Conservation (phyloP, 768 basidiomycete species). For the Mycena capillaripes region DNA sequence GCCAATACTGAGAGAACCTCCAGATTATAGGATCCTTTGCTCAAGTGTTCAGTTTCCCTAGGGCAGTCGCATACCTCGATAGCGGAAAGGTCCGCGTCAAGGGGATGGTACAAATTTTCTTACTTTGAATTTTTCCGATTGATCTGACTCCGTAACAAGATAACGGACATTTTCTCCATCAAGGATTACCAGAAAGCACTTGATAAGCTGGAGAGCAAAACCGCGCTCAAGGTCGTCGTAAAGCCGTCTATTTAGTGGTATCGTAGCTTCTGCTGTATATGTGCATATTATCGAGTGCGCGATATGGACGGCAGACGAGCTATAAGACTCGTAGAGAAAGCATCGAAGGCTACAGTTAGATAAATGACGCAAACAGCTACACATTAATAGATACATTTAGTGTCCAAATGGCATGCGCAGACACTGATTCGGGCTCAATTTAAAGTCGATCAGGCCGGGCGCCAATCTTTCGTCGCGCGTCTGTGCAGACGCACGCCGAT, state of each 20-base stretch:
- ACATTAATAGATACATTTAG: conserved; percentile 8
- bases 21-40: conserved; percentile 94
- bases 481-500: not conserved
- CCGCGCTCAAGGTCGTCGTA: conserved; percentile 66
- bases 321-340: not conserved
- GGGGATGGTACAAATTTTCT: conserved; percentile 53
- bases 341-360: conserved; percentile 3
- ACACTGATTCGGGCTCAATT: not conserved
- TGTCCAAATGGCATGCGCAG: not conserved
- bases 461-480: not conserved
- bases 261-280: not conserved
- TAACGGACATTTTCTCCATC: conserved; percentile 70
- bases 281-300: no score
- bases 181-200: conserved; percentile 75
- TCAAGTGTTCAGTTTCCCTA: conserved; percentile 91
- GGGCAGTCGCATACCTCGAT: conserved; percentile 91
- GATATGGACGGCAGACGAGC: no score
- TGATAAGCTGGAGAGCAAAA: conserved; percentile 74
- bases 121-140: not conserved
- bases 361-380: not conserved
- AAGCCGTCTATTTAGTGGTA: conserved; percentile 47
- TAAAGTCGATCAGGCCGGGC: not conserved
- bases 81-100: conserved; percentile 85
- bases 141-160: conserved; percentile 49
- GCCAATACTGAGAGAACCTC: not conserved